phyloP scores from a whole-genome alignment of 1,284 basidiomycete genomes.

The Hemileia vastatrix region DNA sequence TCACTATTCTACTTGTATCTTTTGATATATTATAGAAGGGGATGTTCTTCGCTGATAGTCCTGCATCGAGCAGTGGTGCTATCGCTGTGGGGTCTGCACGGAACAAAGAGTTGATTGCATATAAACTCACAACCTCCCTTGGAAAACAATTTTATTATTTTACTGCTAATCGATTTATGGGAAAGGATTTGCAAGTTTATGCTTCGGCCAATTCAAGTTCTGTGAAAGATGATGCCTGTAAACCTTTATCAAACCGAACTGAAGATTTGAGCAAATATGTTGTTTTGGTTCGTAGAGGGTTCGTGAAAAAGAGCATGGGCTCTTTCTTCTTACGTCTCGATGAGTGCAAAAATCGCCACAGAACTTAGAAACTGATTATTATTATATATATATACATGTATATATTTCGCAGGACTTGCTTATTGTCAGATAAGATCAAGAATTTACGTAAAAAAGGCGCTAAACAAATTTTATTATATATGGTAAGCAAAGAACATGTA shows the following conservation, averaged over 20 bases:
- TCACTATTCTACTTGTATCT: not conserved
- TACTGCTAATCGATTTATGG: constrained; percentile 8
- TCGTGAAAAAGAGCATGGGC: not conserved
- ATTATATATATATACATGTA: not conserved
- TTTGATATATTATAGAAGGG: constrained; percentile 10
- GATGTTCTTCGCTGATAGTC: constrained; percentile 11
- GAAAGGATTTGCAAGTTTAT: constrained; percentile 11
- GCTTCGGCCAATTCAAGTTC: constrained; percentile 12
- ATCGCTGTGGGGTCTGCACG: constrained; percentile 22
- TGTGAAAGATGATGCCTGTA: constrained; percentile 12
- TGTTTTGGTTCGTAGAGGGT: constrained; percentile 14
- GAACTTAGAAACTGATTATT: not conserved
- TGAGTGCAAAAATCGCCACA: not conserved
- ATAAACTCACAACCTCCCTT: constrained; percentile 5
- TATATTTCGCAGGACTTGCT: constrained; percentile 10
- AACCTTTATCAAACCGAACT: constrained; percentile 7
- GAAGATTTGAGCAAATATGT: constrained; percentile 14
- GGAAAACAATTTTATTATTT: constrained; percentile 9
- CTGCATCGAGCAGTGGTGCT: constrained; percentile 7
- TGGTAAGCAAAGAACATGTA: no score
- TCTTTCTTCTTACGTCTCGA: not conserved
- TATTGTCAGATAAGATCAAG: constrained; percentile 11
- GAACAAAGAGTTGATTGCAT: not conserved
- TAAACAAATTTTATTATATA: constrained; percentile 16
- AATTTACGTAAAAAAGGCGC: constrained; percentile 15